Percentiles rank a stretch among this genome's conserved stretches.
These are phyloP conservation scores for Lachnellula subtilissima DNA, from an alignment of 2,329 filamentous ascomycete species.

Conservation along the genomic window DNA sequence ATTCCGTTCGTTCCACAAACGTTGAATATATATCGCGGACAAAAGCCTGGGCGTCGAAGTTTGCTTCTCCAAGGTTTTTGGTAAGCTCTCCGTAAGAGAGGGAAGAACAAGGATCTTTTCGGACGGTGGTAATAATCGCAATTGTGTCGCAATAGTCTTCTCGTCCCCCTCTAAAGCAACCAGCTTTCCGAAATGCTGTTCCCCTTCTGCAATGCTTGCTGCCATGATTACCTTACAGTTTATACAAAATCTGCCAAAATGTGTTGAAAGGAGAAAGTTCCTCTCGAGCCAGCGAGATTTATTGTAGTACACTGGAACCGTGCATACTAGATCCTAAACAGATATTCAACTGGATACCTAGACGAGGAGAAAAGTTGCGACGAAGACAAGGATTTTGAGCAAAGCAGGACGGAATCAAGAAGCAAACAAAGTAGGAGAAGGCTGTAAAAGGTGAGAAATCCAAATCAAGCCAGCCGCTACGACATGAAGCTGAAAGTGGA, in stretches of 20 bases:
- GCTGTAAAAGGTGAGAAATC: neutral
- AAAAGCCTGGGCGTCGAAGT: constrained; percentile 35
- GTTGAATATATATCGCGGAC: constrained; percentile 50
- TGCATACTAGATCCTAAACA: neutral
- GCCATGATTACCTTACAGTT: constrained; percentile 1
- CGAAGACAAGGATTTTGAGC: neutral
- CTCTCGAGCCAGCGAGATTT: constrained; percentile 15
- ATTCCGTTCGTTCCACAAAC: constrained; percentile 41
- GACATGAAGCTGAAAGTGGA: constrained; percentile 1
- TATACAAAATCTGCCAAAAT: neutral
- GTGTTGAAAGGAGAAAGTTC: neutral
- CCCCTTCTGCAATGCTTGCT: neutral
- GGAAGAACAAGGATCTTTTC: constrained; percentile 55
- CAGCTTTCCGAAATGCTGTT: constrained; percentile 40
- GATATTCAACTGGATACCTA: too few relatives aligned
- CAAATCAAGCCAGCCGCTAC: neutral
- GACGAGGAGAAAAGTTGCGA: too few relatives aligned
- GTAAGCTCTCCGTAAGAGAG: constrained; percentile 15
- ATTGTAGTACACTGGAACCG: neutral
- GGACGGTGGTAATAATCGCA: constrained; percentile 55
- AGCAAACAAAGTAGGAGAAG: neutral
- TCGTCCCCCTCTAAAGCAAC: constrained; percentile 56
- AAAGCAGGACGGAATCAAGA: neutral
- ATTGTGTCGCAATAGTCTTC: constrained; percentile 52
- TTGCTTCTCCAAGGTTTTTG: constrained; percentile 29